Conservation (phyloP, 805 yeast species). For the Wickerhamomyces sydowiorum region DNA sequence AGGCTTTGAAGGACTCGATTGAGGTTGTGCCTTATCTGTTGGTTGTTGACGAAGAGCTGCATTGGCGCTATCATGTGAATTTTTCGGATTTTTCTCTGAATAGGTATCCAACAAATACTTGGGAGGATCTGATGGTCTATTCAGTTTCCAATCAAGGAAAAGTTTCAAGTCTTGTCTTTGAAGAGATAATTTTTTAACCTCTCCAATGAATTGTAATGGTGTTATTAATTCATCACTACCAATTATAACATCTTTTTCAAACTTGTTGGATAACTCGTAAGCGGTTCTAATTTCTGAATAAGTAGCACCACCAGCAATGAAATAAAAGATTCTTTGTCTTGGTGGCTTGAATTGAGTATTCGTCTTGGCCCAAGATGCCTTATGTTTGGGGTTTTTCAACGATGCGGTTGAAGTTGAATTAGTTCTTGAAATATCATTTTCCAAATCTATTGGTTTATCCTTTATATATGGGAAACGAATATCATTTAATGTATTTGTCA, state of each 20-base stretch:
- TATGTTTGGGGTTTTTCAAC: conserved; percentile 63
- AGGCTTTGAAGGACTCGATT: conserved; percentile 4
- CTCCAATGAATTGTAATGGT: conserved; percentile 36
- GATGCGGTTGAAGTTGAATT: conserved; percentile 38
- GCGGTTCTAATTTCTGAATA: conserved; percentile 74
- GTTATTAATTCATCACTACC: conserved; percentile 76
- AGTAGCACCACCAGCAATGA: conserved; percentile 86
- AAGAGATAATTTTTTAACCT: conserved; percentile 30
- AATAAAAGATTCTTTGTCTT: conserved; percentile 71
- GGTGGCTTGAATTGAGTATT: conserved; percentile 28
- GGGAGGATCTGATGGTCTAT: conserved; percentile 36
- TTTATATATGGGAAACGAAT: conserved; percentile 66
- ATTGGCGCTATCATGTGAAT: conserved; percentile 14
- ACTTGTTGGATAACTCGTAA: conserved; percentile 56
- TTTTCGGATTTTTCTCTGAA: conserved; percentile 8
- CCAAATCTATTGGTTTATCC: conserved; percentile 59
- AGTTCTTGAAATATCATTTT: conserved; percentile 25
- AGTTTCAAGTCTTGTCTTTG: conserved; percentile 38
- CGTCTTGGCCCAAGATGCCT: conserved; percentile 71
- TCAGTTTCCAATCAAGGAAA: conserved; percentile 26
- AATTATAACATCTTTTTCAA: conserved; percentile 68
- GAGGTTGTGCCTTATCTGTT: conserved; percentile 6
- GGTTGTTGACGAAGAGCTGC: conserved; percentile 8
- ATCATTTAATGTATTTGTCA: conserved; percentile 49
- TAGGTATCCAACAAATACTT: conserved; percentile 32